Evolutionary conservation across 1,139 yeast species (phyloP).

Genomic region (Geotrichum restrictum): DNA sequence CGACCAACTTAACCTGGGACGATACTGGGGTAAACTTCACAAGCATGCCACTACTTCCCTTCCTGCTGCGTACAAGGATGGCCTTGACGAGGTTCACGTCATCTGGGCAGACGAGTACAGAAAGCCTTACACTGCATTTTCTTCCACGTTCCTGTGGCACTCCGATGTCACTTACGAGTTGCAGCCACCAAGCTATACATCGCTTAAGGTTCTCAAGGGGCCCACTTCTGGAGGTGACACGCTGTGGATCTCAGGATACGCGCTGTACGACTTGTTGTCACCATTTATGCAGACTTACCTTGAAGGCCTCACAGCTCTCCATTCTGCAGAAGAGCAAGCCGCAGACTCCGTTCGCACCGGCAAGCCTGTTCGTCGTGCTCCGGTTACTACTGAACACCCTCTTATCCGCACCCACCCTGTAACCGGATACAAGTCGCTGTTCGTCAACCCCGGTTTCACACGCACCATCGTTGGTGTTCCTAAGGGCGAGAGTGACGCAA

Average conservation of each 20-base stretch:
- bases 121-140: slow-evolving; percentile 31
- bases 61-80: slow-evolving; percentile 43
- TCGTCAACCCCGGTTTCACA: slow-evolving; percentile 58
- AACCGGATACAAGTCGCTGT: slow-evolving; percentile 57
- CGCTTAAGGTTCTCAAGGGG: slow-evolving; percentile 57
- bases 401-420: slow-evolving; percentile 67
- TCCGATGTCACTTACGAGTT: slow-evolving; percentile 67
- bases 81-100: slow-evolving; percentile 56
- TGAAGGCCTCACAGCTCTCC: slow-evolving; percentile 57
- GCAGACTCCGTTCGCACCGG: slow-evolving; percentile 51
- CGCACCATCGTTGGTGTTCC: slow-evolving; percentile 62
- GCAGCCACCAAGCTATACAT: slow-evolving; percentile 66
- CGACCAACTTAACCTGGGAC: slow-evolving; percentile 59
- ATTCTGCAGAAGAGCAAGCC: slow-evolving; percentile 70
- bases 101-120: slow-evolving; percentile 42
- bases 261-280: slow-evolving; percentile 65
- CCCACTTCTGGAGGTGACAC: slow-evolving; percentile 74
- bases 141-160: slow-evolving; percentile 48
- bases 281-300: slow-evolving; percentile 55
- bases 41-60: slow-evolving; percentile 72
- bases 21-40: slow-evolving; percentile 64
- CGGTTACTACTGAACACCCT: slow-evolving; percentile 60
- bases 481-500: slow-evolving; percentile 56
- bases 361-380: slow-evolving; percentile 59
- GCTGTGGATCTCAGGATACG: slow-evolving; percentile 59